Evolutionary conservation across 2,329 filamentous ascomycete genomes (phyloP).

Genomic region (Aspergillus pseudotamarii): DNA sequence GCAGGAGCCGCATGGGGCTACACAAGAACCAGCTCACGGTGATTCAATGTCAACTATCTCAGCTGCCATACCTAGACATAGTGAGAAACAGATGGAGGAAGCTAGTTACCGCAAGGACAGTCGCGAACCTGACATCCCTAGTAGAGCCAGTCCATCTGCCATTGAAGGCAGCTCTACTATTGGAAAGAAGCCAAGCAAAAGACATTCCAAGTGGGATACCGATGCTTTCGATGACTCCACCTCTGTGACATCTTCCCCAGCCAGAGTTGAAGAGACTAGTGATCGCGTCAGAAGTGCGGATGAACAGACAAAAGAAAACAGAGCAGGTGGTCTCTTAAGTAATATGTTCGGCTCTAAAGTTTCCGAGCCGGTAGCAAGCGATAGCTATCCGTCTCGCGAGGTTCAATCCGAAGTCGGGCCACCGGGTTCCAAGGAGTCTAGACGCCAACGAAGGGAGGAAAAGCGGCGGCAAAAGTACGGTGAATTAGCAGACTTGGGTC

Average conservation of each 20-base stretch:
- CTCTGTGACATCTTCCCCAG: slow-evolving; percentile 39
- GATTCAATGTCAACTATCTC: slow-evolving; percentile 26
- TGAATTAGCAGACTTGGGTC: slow-evolving; percentile 38
- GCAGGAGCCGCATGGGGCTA: slow-evolving; percentile 1
- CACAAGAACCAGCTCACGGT: not conserved
- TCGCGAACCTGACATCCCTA: slow-evolving; percentile 25
- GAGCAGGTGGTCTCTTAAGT: slow-evolving; percentile 37
- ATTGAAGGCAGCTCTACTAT: slow-evolving; percentile 18
- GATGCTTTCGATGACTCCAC: slow-evolving; percentile 40
- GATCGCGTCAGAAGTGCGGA: slow-evolving; percentile 37
- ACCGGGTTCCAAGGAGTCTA: slow-evolving; percentile 38
- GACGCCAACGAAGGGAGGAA: slow-evolving; percentile 42
- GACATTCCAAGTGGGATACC: slow-evolving; percentile 29
- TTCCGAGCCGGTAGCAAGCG: slow-evolving; percentile 32
- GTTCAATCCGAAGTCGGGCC: slow-evolving; percentile 39
- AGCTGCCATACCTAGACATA: slow-evolving; percentile 15
- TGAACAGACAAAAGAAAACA: slow-evolving; percentile 36
- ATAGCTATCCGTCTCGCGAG: slow-evolving; percentile 34
- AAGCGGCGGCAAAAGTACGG: slow-evolving; percentile 40
- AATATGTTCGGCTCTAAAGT: slow-evolving; percentile 43
- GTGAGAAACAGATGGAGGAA: slow-evolving; percentile 16
- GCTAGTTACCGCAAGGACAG: slow-evolving; percentile 25
- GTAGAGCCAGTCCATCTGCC: slow-evolving; percentile 13
- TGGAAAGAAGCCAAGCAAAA: slow-evolving; percentile 30
- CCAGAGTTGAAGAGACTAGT: slow-evolving; percentile 33